Conservation (phyloP, 2,329 filamentous ascomycete species). For the Phyllosticta citriasiana region DNA sequence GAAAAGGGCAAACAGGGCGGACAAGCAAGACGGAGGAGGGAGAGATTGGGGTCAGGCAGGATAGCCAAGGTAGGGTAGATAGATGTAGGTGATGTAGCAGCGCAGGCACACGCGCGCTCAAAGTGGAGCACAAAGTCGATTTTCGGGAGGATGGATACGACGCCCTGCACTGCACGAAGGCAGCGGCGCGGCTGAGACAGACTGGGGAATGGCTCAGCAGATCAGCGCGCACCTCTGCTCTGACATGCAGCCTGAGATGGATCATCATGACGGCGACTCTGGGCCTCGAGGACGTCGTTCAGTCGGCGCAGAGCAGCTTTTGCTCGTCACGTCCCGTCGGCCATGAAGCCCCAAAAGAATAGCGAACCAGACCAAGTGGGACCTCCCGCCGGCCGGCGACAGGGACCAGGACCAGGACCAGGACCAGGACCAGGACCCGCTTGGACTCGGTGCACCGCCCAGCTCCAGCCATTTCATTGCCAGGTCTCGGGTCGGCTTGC, state of each 20-base stretch:
- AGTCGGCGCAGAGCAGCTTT: too few relatives aligned
- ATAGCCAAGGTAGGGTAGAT: not conserved
- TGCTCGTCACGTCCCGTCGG: not conserved
- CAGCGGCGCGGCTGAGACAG: constrained; percentile 5
- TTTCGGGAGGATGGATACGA: not conserved
- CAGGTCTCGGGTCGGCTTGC: not conserved
- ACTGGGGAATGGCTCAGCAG: constrained; percentile 5
- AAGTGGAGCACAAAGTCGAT: not conserved
- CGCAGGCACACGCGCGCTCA: not conserved
- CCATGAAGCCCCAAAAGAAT: not conserved
- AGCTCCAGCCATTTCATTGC: not conserved
- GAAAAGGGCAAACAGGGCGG: not conserved
- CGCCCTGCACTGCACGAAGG: not conserved
- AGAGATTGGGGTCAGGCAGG: not conserved
- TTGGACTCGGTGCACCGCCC: not conserved
- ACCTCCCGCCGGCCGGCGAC: not conserved
- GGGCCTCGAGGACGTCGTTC: not conserved
- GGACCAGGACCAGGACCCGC: not conserved
- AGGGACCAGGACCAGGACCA: not conserved
- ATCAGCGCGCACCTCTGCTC: constrained; percentile 1
- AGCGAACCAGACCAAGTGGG: not conserved
- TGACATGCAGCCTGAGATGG: not conserved
- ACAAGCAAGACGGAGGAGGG: not conserved
- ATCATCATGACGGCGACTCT: not conserved
- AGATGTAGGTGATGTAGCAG: not conserved